phyloP scores from a whole-genome alignment of 441 rosid genomes.

The Raphanus hybrid region DNA sequence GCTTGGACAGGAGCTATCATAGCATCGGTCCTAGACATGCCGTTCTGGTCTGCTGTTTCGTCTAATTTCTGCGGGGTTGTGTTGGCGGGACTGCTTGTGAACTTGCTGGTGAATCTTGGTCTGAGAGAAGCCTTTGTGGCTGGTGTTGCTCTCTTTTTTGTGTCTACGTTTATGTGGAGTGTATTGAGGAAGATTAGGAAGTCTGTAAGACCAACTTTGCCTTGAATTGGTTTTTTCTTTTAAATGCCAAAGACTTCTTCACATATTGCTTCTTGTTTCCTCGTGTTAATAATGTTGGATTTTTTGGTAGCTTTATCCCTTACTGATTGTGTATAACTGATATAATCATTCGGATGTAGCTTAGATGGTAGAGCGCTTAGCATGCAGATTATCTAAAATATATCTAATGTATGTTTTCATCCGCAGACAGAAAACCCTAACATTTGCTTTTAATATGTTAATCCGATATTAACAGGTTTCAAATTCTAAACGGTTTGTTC shows the following conservation, averaged over 20 bases:
- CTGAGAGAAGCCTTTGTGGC: conserved; percentile 70
- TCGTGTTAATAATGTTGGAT: conserved; percentile 22
- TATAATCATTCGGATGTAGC: no score
- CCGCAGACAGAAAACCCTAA: not conserved
- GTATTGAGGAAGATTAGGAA: conserved; percentile 51
- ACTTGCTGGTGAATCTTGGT: conserved; percentile 85
- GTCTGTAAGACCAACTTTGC: conserved; percentile 48
- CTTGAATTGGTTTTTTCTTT: conserved; percentile 22
- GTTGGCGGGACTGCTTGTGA: conserved; percentile 84
- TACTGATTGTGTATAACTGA: not conserved
- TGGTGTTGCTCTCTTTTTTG: conserved; percentile 68
- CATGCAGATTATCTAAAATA: no score
- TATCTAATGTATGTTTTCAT: not conserved
- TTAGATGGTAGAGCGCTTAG: no score
- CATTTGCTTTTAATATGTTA: not conserved
- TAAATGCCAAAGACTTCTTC: not conserved
- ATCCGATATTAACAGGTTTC: no score
- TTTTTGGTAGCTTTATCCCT: not conserved
- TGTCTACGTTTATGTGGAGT: conserved; percentile 87
- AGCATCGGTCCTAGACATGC: conserved; percentile 90
- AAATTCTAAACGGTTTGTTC: no score
- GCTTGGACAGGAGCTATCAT: conserved; percentile 96
- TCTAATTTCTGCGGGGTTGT: conserved; percentile 86
- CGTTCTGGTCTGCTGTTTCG: conserved; percentile 81
- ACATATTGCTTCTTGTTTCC: conserved; percentile 2